Evolutionary conservation across 2,329 filamentous ascomycete species (phyloP).

Genomic region (Epichloe typhina): DNA sequence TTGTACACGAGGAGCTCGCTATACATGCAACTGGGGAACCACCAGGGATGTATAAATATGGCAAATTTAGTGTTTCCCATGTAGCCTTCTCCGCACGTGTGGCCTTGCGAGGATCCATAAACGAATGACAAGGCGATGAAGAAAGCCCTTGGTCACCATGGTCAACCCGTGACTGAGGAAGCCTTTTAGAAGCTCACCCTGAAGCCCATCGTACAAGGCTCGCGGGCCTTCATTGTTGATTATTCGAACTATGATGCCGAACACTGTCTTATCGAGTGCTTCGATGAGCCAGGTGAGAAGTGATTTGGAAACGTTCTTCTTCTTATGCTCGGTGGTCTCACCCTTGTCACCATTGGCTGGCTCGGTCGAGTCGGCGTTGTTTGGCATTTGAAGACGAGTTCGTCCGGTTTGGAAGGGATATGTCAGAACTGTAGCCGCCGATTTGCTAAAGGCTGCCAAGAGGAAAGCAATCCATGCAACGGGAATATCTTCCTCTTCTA

Average conservation of each 20-base stretch:
- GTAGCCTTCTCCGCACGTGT: constrained; percentile 13
- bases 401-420: constrained; percentile 85
- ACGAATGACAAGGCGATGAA: constrained; percentile 59
- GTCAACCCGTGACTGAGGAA: constrained; percentile 80
- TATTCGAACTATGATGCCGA: constrained; percentile 47
- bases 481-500: constrained; percentile 28
- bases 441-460: constrained; percentile 65
- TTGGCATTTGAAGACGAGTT: constrained; percentile 55
- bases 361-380: constrained; percentile 13
- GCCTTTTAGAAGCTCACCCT: constrained; percentile 64
- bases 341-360: constrained; percentile 2
- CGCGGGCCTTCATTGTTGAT: constrained; percentile 49
- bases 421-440: constrained; percentile 59
- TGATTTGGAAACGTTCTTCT: constrained; percentile 3
- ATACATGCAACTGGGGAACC: neutral
- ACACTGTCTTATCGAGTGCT: constrained; percentile 36
- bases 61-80: neutral
- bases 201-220: constrained; percentile 64
- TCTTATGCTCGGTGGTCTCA: constrained; percentile 4
- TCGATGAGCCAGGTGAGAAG: constrained; percentile 6
- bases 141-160: constrained; percentile 71
- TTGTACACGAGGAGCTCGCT: neutral
- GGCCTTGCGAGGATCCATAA: constrained; percentile 46
- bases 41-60: neutral
- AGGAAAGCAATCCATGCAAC: constrained; percentile 30